Evolutionary conservation across 768 basidiomycete genomes (phyloP).

Genomic region (Pleurotus cornucopiae): DNA sequence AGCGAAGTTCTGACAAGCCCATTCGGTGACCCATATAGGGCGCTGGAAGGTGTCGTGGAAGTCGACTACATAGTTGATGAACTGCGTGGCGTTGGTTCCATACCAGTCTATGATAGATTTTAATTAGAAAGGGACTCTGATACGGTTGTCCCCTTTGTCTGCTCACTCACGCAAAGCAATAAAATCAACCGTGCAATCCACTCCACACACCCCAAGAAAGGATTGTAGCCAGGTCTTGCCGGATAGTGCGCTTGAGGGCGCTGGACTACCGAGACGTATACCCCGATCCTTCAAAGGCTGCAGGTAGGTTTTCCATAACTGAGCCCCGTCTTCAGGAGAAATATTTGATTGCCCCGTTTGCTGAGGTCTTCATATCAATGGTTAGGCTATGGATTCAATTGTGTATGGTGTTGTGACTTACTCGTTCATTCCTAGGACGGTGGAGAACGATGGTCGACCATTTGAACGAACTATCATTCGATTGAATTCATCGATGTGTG

Average conservation of each 20-base stretch:
- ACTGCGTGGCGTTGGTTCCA: constrained; percentile 43
- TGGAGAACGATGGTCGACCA: constrained; percentile 28
- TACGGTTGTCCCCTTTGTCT: neutral
- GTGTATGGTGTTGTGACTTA: constrained; percentile 16
- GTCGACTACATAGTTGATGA: constrained; percentile 43
- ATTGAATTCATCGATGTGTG: constrained; percentile 33
- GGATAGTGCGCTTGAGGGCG: constrained; percentile 44
- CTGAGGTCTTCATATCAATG: constrained; percentile 19
- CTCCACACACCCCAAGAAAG: constrained; percentile 45
- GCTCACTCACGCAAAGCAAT: constrained; percentile 48
- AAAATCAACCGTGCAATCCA: constrained; percentile 52
- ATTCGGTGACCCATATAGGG: constrained; percentile 60
- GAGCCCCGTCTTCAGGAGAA: constrained; percentile 41
- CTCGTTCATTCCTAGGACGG: constrained; percentile 54
- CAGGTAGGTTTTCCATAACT: constrained; percentile 47
- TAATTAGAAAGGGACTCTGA: neutral
- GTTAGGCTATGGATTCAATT: neutral
- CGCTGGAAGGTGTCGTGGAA: constrained; percentile 47
- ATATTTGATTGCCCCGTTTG: constrained; percentile 46
- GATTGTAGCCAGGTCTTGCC: constrained; percentile 54
- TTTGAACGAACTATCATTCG: constrained; percentile 38
- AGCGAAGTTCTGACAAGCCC: constrained; percentile 53
- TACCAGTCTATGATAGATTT: constrained; percentile 38
- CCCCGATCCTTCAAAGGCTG: constrained; percentile 45
- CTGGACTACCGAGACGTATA: constrained; percentile 49